These are phyloP conservation scores for Salix caprea DNA, from an alignment of 345 rosid species.

Conservation along the genomic window DNA sequence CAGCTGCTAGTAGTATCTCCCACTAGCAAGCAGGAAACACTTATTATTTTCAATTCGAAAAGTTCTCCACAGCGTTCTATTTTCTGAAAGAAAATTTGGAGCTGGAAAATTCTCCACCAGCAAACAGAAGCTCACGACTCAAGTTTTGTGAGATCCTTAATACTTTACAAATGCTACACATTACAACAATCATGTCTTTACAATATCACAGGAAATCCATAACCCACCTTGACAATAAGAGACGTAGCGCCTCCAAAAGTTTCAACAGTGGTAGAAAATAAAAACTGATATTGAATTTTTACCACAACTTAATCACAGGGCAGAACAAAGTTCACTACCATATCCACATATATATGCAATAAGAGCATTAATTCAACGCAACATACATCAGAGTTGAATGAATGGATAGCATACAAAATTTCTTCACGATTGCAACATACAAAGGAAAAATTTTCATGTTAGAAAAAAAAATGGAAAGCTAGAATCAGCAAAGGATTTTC, in stretches of 20 bases:
- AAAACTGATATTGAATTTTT: not conserved
- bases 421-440: not conserved
- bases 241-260: not conserved
- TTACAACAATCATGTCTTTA: too few relatives aligned
- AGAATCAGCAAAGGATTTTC: conserved; percentile 3
- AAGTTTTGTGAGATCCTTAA: too few relatives aligned
- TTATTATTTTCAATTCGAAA: too few relatives aligned
- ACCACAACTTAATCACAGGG: not conserved
- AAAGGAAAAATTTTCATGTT: conserved; percentile 1
- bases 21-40: too few relatives aligned
- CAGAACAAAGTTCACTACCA: not conserved
- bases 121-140: too few relatives aligned
- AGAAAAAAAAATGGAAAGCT: conserved; percentile 7
- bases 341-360: not conserved
- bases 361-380: not conserved
- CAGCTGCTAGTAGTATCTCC: too few relatives aligned
- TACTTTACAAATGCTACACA: too few relatives aligned
- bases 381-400: not conserved
- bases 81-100: too few relatives aligned
- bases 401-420: not conserved
- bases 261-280: not conserved
- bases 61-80: too few relatives aligned
- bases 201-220: too few relatives aligned
- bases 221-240: too few relatives aligned
- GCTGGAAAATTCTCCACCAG: too few relatives aligned